phyloP scores from a whole-genome alignment of 257 asterid species.

The Thymus mandschuricus region DNA sequence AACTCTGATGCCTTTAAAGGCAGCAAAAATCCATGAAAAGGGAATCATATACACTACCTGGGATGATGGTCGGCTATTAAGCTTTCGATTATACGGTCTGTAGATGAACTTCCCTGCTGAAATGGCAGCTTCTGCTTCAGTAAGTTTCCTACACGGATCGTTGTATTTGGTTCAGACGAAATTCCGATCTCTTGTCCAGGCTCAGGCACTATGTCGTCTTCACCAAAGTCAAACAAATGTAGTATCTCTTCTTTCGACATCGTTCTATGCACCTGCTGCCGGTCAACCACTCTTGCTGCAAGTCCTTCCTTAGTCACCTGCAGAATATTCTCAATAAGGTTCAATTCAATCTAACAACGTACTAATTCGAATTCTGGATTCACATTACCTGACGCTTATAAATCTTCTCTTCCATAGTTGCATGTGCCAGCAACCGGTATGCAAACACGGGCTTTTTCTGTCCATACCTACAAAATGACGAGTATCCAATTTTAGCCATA shows the following conservation, averaged over 20 bases:
- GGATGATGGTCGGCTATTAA: conserved; percentile 81
- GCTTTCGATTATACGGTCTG: conserved; percentile 69
- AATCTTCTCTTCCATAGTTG: conserved; percentile 97
- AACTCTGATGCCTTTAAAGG: background rate
- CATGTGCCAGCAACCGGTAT: conserved; percentile 92
- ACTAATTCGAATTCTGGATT: conserved; percentile 8
- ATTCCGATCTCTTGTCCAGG: conserved; percentile 54
- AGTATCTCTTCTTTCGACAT: conserved; percentile 96
- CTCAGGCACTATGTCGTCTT: conserved; percentile 68
- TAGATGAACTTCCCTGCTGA: conserved; percentile 62
- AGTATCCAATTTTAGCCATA: conserved; percentile 23
- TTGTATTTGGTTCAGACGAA: conserved; percentile 40
- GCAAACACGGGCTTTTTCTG: conserved; percentile 98
- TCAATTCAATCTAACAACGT: conserved; percentile 15
- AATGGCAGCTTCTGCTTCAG: conserved; percentile 62
- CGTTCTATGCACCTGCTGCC: conserved; percentile 95
- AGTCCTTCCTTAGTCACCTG: conserved; percentile 99
- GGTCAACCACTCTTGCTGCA: conserved; percentile 98
- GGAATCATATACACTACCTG: conserved; percentile 47
- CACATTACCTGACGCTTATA: conserved; percentile 92
- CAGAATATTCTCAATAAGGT: conserved; percentile 21
- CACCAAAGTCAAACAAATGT: conserved; percentile 92
- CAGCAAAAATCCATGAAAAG: background rate
- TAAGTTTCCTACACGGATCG: conserved; percentile 46
- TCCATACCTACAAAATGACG: conserved; percentile 67